These are phyloP conservation scores for Inonotus obliquus DNA, from an alignment of 1,284 basidiomycete genomes.

Conservation along the genomic window DNA sequence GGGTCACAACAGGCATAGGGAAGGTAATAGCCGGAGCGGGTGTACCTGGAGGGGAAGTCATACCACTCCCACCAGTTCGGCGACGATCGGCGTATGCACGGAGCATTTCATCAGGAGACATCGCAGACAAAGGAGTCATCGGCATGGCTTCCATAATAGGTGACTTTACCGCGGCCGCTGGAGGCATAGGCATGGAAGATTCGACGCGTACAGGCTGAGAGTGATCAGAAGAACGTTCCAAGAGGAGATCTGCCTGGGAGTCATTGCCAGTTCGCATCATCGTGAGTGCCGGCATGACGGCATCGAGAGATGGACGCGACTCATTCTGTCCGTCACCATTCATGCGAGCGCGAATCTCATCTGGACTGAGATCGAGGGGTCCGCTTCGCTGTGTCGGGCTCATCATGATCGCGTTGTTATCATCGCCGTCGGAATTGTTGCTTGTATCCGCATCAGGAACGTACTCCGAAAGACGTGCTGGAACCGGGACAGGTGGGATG, in stretches of 20 bases:
- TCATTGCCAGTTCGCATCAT: conserved; percentile 54
- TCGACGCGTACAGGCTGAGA: conserved; percentile 34
- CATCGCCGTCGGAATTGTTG: conserved; percentile 33
- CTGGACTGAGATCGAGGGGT: conserved; percentile 56
- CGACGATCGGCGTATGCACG: conserved; percentile 66
- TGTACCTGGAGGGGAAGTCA: conserved; percentile 10
- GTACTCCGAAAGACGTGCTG: conserved; percentile 23
- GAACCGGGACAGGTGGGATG: conserved; percentile 47
- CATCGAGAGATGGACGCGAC: conserved; percentile 40
- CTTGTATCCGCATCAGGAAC: conserved; percentile 29
- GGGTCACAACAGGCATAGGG: conserved; percentile 18
- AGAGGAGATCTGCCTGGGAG: conserved; percentile 28
- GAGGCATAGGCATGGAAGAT: conserved; percentile 28
- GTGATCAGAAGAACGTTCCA: not conserved
- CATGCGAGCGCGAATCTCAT: conserved; percentile 52
- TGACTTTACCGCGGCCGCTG: conserved; percentile 32
- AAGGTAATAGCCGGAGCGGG: conserved; percentile 11
- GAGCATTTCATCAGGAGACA: conserved; percentile 67
- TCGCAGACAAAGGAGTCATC: conserved; percentile 39
- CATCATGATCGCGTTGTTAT: conserved; percentile 32
- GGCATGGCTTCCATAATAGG: conserved; percentile 40
- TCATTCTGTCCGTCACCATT: conserved; percentile 24
- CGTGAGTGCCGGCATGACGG: conserved; percentile 57
- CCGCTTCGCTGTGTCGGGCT: conserved; percentile 70
- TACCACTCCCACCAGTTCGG: conserved; percentile 23